Base-by-base conservation (phyloP, 176 grass and related monocot species). In the Tuctoria greenei region DNA sequence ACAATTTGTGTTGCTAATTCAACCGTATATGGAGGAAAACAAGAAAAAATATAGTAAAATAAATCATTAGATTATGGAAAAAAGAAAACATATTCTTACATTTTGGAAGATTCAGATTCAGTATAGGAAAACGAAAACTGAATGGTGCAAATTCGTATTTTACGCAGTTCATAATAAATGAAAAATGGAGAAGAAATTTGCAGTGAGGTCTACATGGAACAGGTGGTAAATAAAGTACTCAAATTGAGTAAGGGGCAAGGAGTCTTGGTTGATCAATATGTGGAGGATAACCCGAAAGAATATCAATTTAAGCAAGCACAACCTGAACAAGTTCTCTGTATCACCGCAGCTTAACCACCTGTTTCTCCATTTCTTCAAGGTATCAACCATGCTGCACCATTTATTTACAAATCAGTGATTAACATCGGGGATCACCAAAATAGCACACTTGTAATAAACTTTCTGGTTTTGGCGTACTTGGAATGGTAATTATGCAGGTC, bases 401-500 rank as follows among this genome's bases (percentile, higher is more conserved):
- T 64, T 65, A 77, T 62, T 66, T 61, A 56, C 52, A 47, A 74
- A 69, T 8, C 21, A 54, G 51, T 54, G 6, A 21, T 54, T 43
- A 83, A 56, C 61, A 74, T 75, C 58, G 67, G 31, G 37, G 70
- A 78, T 77, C 46, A 51, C 2, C 40, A 68, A 57, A 45, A 77
- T 38, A 25, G 1, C 67, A 71, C 57, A 76, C 25, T 65, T 66
- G 44, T 51, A 64, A 56, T 69, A 28, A 52, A 84, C 1, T 83
- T 83, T 76, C 41, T 21, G 49, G 68, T 64, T 67, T 81, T 46
- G 18, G 41, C 71, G 77, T 87, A 96, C 93, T 79, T 86, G 10
- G 56, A 84, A 85, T 96, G 89, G 57, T 96, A 96, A 16, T 96
- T 85, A 67, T 27, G 79, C 75, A 96, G 52, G 36, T 96, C 75